Conservation (phyloP, 768 basidiomycete species). For the Macrolepiota albuminosa region DNA sequence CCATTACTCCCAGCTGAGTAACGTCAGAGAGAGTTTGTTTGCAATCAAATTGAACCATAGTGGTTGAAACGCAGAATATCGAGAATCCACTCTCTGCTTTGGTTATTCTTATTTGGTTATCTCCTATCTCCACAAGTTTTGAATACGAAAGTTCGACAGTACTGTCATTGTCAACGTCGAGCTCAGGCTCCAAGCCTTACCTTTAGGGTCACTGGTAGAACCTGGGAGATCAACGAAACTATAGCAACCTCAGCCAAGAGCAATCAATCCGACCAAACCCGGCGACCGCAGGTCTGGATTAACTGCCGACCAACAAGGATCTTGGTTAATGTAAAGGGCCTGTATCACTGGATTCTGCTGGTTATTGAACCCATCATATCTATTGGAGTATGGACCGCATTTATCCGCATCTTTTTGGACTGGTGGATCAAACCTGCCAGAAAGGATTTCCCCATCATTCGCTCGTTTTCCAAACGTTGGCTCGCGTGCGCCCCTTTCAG, state of each 20-base stretch:
- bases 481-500: conserved; percentile 7
- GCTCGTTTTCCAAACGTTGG: conserved; percentile 10
- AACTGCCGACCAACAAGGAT: conserved; percentile 18
- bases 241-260: conserved; percentile 1
- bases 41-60: not conserved
- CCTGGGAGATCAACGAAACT: not conserved
- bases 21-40: conserved; percentile 4
- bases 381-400: conserved; percentile 17
- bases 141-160: not conserved
- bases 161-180: not conserved
- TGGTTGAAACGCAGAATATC: not conserved
- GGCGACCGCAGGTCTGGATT: not conserved
- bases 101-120: not conserved
- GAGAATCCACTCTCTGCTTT: not conserved
- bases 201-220: not conserved
- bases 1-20: not conserved
- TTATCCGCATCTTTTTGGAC: conserved; percentile 8
- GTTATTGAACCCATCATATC: conserved; percentile 8
- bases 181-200: not conserved
- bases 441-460: conserved; percentile 19
- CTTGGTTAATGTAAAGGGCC: conserved; percentile 10
- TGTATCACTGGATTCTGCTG: conserved; percentile 11
- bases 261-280: not conserved
- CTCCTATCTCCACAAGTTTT: not conserved
- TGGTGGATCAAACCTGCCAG: conserved; percentile 13